Base-by-base conservation (phyloP, 192 early-diverging fungal genomes). In the Jimgerdemannia flammicorona region DNA sequence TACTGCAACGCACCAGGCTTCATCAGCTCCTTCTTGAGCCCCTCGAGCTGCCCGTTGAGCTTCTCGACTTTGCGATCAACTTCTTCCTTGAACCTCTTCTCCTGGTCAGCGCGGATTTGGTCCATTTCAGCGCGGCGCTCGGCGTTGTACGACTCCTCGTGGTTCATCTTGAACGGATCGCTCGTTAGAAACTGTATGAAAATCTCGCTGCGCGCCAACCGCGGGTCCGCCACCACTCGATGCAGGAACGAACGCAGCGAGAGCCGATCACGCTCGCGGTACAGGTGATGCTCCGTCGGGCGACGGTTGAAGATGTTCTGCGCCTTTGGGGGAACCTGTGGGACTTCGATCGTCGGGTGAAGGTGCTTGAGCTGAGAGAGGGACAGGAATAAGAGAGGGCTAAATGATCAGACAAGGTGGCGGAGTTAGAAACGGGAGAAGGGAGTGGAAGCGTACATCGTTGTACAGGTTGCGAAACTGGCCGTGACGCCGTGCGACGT, bases 221-320 rank as follows among this genome's bases (percentile, higher is more conserved):
- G 72, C 10, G 70, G 72, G 4, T 80, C 66, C 3, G 67, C 77
- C 42, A 80, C 78, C 1, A 89, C 49, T 9, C 78, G 73, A 40
- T 77, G 80, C 3, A 89, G 63, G 29, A 84, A 87, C 0, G 79
- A 82, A 40, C 85, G 80, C 18, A 86, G 77, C 39, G 79, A 74
- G 67, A 86, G 66, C 2, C 88, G 80, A 75, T 89, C 85, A 69
- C 85, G 87, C 72, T 89, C 88, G 4, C 84, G 79, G 9, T 81
- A 77, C 14, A 78, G 49, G 4, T 69, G 71, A n/a, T 74, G 59
- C 18, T 70, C 9, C 29, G 64, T 19, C 19, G 44, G 40, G 14
- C 20, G 7, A 19, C 54, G 43, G 40, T 75, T 73, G 2, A 76
- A 67, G 2, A 73, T 70, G 19, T 81, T 77, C 40, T 70, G 77